A percentile compares a stretch with the other conserved stretches of the same genome.
These are phyloP conservation scores for Debaryomyces nepalensis DNA, from an alignment of 1,139 yeast species.

Conservation along the genomic window DNA sequence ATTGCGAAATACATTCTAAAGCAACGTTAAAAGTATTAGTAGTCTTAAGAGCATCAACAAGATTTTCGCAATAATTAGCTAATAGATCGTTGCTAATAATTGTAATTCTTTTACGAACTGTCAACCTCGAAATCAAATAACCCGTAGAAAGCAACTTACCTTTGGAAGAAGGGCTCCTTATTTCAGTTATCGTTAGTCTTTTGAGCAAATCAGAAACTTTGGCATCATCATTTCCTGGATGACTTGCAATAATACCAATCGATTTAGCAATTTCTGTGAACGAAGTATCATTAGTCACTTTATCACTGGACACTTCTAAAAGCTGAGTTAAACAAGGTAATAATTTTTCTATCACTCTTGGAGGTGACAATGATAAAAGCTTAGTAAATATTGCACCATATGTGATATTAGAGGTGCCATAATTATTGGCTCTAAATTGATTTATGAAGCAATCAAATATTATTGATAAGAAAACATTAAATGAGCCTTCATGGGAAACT, in stretches of 20 bases:
- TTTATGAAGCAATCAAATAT: conserved; percentile 36
- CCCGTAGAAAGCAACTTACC: conserved; percentile 46
- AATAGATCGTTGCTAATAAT: conserved; percentile 23
- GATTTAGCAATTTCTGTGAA: conserved; percentile 47
- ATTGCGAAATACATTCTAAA: conserved; percentile 55
- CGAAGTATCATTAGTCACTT: conserved; percentile 38
- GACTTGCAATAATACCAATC: conserved; percentile 62
- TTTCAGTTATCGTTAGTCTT: conserved; percentile 17
- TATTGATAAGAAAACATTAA: conserved; percentile 26
- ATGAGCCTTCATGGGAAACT: conserved; percentile 17
- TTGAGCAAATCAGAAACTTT: conserved; percentile 18
- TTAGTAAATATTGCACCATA: conserved; percentile 37
- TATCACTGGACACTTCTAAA: conserved; percentile 28
- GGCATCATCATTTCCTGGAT: conserved; percentile 29
- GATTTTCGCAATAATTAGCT: conserved; percentile 20
- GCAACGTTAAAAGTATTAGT: conserved; percentile 33
- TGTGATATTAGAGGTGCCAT: conserved; percentile 23
- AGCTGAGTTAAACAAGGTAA: conserved; percentile 24
- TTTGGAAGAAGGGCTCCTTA: conserved; percentile 23
- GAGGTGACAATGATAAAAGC: conserved; percentile 42
- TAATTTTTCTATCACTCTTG: conserved; percentile 31
- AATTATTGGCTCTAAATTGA: conserved; percentile 23
- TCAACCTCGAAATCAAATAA: conserved; percentile 56
- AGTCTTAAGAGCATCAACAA: conserved; percentile 26
- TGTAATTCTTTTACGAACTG: conserved; percentile 39